These are phyloP conservation scores for Ilyonectria robusta DNA, from an alignment of 2,329 filamentous ascomycete genomes.

Conservation along the genomic window DNA sequence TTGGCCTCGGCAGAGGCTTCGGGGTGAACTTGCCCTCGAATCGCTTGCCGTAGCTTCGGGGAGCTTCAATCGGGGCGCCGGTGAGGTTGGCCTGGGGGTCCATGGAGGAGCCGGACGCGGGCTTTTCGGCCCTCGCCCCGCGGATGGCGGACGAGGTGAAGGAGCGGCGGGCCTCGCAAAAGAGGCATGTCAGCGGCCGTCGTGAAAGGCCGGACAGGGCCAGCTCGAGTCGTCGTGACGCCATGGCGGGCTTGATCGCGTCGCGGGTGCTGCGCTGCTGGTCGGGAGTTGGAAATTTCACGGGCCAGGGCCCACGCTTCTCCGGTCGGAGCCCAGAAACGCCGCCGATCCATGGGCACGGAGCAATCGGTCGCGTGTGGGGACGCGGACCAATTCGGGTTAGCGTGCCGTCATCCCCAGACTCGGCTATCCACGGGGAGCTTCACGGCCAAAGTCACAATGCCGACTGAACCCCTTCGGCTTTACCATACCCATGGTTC, in stretches of 20 bases:
- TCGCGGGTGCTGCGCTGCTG: conserved; percentile 29
- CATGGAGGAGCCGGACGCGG: conserved; percentile 53
- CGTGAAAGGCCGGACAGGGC: conserved; percentile 48
- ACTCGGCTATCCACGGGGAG: conserved; percentile 58
- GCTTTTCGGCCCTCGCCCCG: conserved; percentile 51
- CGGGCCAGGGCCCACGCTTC: conserved; percentile 21
- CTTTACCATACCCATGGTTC: conserved; percentile 37
- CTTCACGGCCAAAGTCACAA: conserved; percentile 49
- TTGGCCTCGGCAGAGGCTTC: conserved; percentile 77
- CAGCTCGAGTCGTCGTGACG: conserved; percentile 51
- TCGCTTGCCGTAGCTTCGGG: conserved; percentile 71
- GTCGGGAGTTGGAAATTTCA: conserved; percentile 40
- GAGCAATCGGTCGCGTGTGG: conserved; percentile 39
- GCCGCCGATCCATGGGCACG: conserved; percentile 34
- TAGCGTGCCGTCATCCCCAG: conserved; percentile 48
- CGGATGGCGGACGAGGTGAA: conserved; percentile 61
- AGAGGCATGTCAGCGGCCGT: conserved; percentile 59
- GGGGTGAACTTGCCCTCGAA: conserved; percentile 69
- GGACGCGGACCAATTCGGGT: conserved; percentile 39
- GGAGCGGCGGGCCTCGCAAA: conserved; percentile 66
- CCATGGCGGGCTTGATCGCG: conserved; percentile 43
- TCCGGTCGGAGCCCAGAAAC: conserved; percentile 32
- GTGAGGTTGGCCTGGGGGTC: conserved; percentile 57
- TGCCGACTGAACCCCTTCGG: conserved; percentile 53
- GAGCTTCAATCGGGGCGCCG: conserved; percentile 69